Evolutionary conservation across 768 basidiomycete species (phyloP).

Genomic region (Cubamyces sp.): DNA sequence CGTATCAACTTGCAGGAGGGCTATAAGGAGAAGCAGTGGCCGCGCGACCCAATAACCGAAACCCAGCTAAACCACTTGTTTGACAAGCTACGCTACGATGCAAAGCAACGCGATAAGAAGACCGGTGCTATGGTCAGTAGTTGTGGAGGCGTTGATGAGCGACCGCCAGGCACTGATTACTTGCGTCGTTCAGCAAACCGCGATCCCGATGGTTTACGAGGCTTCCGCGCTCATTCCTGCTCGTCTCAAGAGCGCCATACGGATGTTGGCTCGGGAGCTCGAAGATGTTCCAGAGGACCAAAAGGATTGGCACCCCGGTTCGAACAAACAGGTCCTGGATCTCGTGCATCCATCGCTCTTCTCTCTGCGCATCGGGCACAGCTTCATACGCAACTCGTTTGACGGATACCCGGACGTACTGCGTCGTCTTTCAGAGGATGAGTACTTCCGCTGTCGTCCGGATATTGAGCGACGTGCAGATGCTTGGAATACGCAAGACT

Average conservation of each 20-base stretch:
- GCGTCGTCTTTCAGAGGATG: background rate
- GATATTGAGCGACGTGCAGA: constrained; percentile 1
- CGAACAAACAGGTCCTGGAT: constrained; percentile 47
- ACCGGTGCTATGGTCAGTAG: constrained; percentile 17
- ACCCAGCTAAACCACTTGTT: constrained; percentile 20
- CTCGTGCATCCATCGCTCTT: constrained; percentile 51
- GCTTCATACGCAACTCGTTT: background rate
- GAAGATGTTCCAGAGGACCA: constrained; percentile 41
- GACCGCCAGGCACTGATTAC: no score
- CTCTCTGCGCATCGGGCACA: constrained; percentile 31
- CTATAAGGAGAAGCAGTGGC: constrained; percentile 16
- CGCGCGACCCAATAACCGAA: constrained; percentile 17
- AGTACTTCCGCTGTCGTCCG: background rate
- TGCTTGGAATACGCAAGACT: no score
- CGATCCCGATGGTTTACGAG: constrained; percentile 15
- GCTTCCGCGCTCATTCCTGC: background rate
- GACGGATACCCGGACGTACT: background rate
- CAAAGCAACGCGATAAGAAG: constrained; percentile 12
- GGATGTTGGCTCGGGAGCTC: constrained; percentile 27
- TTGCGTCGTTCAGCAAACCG: constrained; percentile 22
- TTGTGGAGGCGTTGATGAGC: no score
- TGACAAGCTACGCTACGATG: constrained; percentile 12
- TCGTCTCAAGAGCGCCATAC: background rate
- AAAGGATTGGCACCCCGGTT: constrained; percentile 53
- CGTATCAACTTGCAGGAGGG: background rate